phyloP scores from a whole-genome alignment of 495 filamentous ascomycete species.

The Tuber umbilicatum region DNA sequence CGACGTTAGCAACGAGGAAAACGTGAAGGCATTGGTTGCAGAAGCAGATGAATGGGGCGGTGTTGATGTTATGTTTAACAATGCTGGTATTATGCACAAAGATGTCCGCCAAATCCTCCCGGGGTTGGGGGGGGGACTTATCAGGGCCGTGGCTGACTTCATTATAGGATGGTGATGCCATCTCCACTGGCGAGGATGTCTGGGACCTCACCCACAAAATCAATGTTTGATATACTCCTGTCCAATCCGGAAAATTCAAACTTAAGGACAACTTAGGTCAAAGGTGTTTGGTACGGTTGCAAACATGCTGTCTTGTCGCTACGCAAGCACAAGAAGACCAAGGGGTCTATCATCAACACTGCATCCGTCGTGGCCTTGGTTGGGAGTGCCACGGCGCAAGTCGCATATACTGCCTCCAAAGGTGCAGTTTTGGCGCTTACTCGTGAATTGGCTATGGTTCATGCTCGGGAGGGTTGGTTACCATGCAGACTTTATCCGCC shows the following conservation, averaged over 20 bases:
- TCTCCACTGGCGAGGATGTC: slow-evolving; percentile 77
- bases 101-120: slow-evolving; percentile 40
- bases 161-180: slow-evolving; percentile 65
- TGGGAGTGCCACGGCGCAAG: slow-evolving; percentile 85
- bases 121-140: not conserved
- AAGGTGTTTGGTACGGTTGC: slow-evolving; percentile 94
- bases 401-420: slow-evolving; percentile 93
- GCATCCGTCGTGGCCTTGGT: slow-evolving; percentile 89
- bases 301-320: slow-evolving; percentile 86
- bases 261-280: slow-evolving; percentile 47
- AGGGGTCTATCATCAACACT: slow-evolving; percentile 85
- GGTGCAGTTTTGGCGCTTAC: slow-evolving; percentile 87
- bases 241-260: not conserved
- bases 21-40: slow-evolving; percentile 19
- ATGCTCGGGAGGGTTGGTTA: slow-evolving; percentile 64
- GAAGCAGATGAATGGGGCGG: slow-evolving; percentile 76
- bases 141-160: not conserved
- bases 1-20: slow-evolving; percentile 48
- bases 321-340: slow-evolving; percentile 69
- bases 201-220: slow-evolving; percentile 93
- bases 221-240: slow-evolving; percentile 53
- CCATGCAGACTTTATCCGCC: not conserved
- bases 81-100: slow-evolving; percentile 95
- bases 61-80: slow-evolving; percentile 96
- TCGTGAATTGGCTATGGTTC: slow-evolving; percentile 72